Base-by-base conservation (phyloP, 768 basidiomycete genomes). In the Boletus subcaerulescens region DNA sequence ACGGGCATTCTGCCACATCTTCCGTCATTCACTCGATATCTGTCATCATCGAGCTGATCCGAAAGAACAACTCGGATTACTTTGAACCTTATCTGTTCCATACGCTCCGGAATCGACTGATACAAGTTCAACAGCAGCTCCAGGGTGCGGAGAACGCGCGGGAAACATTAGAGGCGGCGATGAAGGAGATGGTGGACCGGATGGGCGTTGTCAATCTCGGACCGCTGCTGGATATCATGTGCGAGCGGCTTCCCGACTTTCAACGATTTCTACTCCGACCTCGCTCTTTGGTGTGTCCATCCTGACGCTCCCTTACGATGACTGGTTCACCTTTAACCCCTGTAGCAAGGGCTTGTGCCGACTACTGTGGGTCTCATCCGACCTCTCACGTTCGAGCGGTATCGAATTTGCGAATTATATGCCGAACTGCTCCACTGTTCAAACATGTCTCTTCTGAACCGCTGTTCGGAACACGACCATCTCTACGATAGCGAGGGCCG, bases 61-160 rank as follows among this genome's bases (percentile, higher is more conserved):
- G 95, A 49, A 94, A 98, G 69, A 98, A 98, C 72, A 98, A 98
- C 70, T 96, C 95, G 38, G 96, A 99, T 70, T 98, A 94, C 67
- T 95, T 97, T 66, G 97, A 99, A 73, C 96, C 95, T 5, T 96
- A 94, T 70, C 80, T 98, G 13, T 98, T 97, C 73, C 95, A 97
- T 65, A 93, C 91, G 2, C 74, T 97, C 41, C 85, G 95, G 46
- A 94, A 94, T 67, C 83, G 93, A 44, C 80, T 98, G 35, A 94
- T 98, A 59, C 84, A 86, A 47, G 81, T 93, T 6, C 93, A 93
- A 64, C 91, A 93, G 61, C 83, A 88, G 46, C 69, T 83, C 33
- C 73, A 79, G 52, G 73, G 71, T 41, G 70, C 75, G 11, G 83
- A 84, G 22, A 82, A 87, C 45, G 81, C 80, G 0, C 76, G 87